Evolutionary conservation across 371 early-diverging fungal genomes (phyloP).

Genomic region (Mortierella polycephala): DNA sequence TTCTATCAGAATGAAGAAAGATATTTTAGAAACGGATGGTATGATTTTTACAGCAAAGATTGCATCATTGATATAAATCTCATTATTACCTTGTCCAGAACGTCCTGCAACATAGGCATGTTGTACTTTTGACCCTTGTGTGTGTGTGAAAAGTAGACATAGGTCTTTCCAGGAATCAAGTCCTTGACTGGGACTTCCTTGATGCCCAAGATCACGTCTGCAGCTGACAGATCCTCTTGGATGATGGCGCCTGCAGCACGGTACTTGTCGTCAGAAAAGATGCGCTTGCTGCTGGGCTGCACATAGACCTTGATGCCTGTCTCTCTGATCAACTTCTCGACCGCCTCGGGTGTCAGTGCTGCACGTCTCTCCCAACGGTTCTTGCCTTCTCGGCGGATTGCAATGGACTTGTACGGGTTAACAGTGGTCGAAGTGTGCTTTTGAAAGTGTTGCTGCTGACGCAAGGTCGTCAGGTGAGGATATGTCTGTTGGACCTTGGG

Average conservation of each 20-base stretch:
- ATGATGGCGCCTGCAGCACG: slow-evolving; percentile 87
- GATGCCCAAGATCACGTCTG: slow-evolving; percentile 95
- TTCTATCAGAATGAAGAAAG: slow-evolving; percentile 59
- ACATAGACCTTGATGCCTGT: slow-evolving; percentile 86
- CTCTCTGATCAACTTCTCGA: slow-evolving; percentile 81
- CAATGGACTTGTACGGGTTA: slow-evolving; percentile 66
- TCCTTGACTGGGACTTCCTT: slow-evolving; percentile 94
- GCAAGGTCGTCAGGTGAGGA: slow-evolving; percentile 2
- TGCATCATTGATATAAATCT: neutral
- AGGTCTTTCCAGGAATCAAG: slow-evolving; percentile 89
- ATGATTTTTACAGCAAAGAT: neutral
- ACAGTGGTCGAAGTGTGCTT: slow-evolving; percentile 34
- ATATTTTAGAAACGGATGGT: too few species aligned
- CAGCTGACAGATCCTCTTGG: slow-evolving; percentile 86
- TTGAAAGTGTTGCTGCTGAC: slow-evolving; percentile 41
- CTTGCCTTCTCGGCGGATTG: slow-evolving; percentile 95
- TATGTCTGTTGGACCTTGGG: slow-evolving; percentile 32
- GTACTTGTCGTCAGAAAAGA: slow-evolving; percentile 87
- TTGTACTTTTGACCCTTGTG: slow-evolving; percentile 96
- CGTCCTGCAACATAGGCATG: slow-evolving; percentile 88
- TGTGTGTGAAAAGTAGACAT: slow-evolving; percentile 96
- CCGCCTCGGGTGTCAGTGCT: slow-evolving; percentile 84
- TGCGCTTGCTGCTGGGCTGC: slow-evolving; percentile 93
- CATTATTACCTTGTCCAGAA: slow-evolving; percentile 83
- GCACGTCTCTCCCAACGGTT: slow-evolving; percentile 96